These are phyloP conservation scores for Auricularia auricula-judae DNA, from an alignment of 768 basidiomycete genomes.

Conservation along the genomic window DNA sequence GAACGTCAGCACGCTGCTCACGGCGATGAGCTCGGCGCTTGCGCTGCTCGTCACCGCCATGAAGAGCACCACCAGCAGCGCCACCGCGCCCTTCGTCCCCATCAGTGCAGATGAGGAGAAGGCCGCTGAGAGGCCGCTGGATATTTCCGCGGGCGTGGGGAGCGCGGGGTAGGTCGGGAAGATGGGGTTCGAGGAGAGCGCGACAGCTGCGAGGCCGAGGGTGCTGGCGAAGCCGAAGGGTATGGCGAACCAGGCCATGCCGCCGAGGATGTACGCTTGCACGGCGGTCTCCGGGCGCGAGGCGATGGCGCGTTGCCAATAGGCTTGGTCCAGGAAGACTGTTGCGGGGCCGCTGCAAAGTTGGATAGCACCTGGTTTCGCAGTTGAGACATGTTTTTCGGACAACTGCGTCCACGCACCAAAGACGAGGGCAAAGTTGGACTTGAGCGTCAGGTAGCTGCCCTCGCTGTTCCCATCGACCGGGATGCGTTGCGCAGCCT, in stretches of 20 bases:
- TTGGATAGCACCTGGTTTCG: neutral
- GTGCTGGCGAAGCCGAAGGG: constrained; percentile 39
- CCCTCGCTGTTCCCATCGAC: constrained; percentile 39
- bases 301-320: constrained; percentile 41
- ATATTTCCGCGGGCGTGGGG: constrained; percentile 22
- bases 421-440: constrained; percentile 33
- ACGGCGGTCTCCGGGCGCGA: constrained; percentile 25
- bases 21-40: constrained; percentile 35
- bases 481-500: constrained; percentile 34
- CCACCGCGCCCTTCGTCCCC: constrained; percentile 33
- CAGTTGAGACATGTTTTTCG: neutral
- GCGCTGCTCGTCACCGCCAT: constrained; percentile 40
- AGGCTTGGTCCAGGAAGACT: constrained; percentile 20
- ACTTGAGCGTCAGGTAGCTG: constrained; percentile 48
- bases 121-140: constrained; percentile 34
- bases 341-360: constrained; percentile 11
- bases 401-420: constrained; percentile 29
- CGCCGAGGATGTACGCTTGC: constrained; percentile 38
- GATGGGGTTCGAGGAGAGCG: constrained; percentile 28
- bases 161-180: constrained; percentile 45
- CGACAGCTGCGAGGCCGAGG: constrained; percentile 30
- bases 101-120: constrained; percentile 36
- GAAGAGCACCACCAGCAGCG: constrained; percentile 34
- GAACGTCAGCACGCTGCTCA: constrained; percentile 22
- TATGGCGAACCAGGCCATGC: constrained; percentile 47